Evolutionary conservation across 1,139 yeast genomes (phyloP), one percentile per base, ranked within the genome.

Genomic region (Pichia inconspicua): DNA sequence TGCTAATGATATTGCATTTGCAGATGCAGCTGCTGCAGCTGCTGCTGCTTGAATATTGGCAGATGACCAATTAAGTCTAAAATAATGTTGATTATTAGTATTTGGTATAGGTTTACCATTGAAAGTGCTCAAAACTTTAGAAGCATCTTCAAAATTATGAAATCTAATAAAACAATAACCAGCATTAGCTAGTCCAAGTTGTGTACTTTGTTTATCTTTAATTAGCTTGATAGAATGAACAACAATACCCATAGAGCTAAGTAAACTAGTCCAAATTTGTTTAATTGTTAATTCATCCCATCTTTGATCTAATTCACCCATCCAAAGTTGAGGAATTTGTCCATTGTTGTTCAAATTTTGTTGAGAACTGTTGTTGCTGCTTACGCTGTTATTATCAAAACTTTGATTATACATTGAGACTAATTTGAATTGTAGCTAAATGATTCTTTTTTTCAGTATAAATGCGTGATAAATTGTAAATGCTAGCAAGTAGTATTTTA

Each of bases 251-350:
- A 60, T 40, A n/a, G 64, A 56, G 32, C 51, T 51, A 55, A 53
- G 67, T 62, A 56, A 58, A 55, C 52, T 65, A 41, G 62, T 70
- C 90, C 90, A 83, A 42, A 84, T 72, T 51, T 73, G 74, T 41
- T 71, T 72, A 41, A 84, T 76, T 1, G 75, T 75, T 25, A 66
- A 63, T 60, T 84, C 90, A 56, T 81, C 85, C 66, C 85, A 74
- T 74, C 80, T 76, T 17, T 85, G 86, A 59, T 83, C 90, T 55
- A 84, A 68, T 59, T 83, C 92, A 22, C 92, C 92, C 92, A 84
- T 84, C 87, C 87, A 81, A 45, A 79, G 48, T 48, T 64, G 68
- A 19, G 65, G 64, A 5, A 56, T 45, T 53, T 59, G 66, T 7
- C 54, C 54, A 44, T 54, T 55, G 10, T 46, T 50, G n/a, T 32